Conservation (phyloP, 2,329 filamentous ascomycete species). For the Westerdykella aurantiaca region DNA sequence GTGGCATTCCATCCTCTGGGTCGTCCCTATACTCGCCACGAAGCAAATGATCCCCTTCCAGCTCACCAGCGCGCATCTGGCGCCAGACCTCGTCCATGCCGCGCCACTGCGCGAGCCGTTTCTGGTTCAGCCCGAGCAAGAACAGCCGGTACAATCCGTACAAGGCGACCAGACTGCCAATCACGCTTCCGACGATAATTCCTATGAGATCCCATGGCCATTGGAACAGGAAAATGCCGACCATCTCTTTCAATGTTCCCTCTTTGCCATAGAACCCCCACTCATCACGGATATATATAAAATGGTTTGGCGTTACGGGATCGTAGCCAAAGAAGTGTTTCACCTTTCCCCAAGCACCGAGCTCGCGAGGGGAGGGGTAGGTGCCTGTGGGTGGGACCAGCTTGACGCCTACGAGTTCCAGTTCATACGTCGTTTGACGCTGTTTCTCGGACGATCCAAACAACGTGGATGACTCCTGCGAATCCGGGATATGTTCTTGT, state of each 20-base stretch:
- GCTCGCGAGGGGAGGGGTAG: conserved; percentile 8
- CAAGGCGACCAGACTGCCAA: conserved; percentile 15
- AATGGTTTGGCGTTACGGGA: conserved; percentile 20
- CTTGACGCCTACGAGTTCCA: conserved; percentile 20
- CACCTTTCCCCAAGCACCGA: conserved; percentile 15
- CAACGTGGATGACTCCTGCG: conserved; percentile 2
- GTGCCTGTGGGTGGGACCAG: conserved; percentile 18
- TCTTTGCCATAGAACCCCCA: conserved; percentile 30
- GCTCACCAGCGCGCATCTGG: conserved; percentile 16
- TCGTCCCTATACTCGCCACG: conserved; percentile 21
- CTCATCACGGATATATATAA: conserved; percentile 23
- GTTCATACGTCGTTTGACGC: conserved; percentile 17
- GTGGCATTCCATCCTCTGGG: conserved; percentile 5
- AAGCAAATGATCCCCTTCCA: conserved; percentile 23
- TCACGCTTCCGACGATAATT: conserved; percentile 13
- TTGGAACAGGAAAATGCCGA: conserved; percentile 23
- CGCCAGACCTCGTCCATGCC: conserved; percentile 32
- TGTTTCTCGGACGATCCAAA: conserved; percentile 2
- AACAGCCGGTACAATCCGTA: conserved; percentile 16
- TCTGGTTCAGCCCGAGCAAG: conserved; percentile 18
- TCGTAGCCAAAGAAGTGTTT: conserved; percentile 26
- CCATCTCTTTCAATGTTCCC: conserved; percentile 21
- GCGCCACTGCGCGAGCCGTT: conserved; percentile 27
- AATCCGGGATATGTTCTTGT: conserved; percentile 6
- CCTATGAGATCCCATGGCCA: conserved; percentile 20